Evolutionary conservation across 768 basidiomycete genomes (phyloP).

Genomic region (Clathrus columnatus): DNA sequence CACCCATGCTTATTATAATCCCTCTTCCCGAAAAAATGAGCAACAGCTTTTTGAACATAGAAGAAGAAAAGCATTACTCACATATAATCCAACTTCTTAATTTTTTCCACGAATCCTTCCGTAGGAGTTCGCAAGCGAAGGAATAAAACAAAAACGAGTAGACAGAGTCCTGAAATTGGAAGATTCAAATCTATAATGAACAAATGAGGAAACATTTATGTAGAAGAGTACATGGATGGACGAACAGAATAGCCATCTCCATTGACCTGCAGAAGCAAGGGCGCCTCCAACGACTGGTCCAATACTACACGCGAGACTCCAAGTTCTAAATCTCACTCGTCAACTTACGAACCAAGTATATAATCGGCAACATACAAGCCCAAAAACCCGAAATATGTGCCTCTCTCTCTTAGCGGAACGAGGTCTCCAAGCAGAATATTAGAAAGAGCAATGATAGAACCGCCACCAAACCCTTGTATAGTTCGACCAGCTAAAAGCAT

Average conservation of each 20-base stretch:
- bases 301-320: constrained; percentile 26
- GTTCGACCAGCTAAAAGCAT: constrained; percentile 34
- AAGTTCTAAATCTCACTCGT: constrained; percentile 21
- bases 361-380: constrained; percentile 19
- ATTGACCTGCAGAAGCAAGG: constrained; percentile 26
- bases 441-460: constrained; percentile 28
- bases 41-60: too few species aligned
- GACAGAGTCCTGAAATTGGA: constrained; percentile 27
- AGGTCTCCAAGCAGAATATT: constrained; percentile 38
- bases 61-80: too few species aligned
- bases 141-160: constrained; percentile 23
- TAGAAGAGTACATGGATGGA: too few species aligned
- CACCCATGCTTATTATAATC: too few species aligned
- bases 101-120: too few species aligned
- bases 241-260: constrained; percentile 39
- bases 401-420: constrained; percentile 37
- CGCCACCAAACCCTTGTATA: constrained; percentile 33
- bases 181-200: constrained; percentile 30
- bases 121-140: constrained; percentile 27
- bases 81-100: too few species aligned
- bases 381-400: constrained; percentile 30
- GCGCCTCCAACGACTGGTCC: constrained; percentile 30
- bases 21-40: too few species aligned
- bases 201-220: too few species aligned
- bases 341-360: neutral